Evolutionary conservation across 2,329 filamentous ascomycete genomes (phyloP).

Genomic region (Fusarium nurragi): DNA sequence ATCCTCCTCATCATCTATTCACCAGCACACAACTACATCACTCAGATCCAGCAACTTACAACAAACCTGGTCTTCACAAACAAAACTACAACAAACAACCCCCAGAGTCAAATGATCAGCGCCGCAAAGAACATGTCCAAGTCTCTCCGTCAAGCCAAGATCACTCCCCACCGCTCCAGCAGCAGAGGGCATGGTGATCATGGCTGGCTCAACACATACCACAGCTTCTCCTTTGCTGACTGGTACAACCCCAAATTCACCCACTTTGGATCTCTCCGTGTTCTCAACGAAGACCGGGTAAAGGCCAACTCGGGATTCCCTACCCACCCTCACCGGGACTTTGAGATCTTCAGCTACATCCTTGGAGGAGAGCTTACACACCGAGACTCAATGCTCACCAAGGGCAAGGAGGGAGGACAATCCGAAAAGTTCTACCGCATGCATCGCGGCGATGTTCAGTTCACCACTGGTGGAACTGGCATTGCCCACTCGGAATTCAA

Average conservation of each 20-base stretch:
- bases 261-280: conserved; percentile 79
- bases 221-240: conserved; percentile 84
- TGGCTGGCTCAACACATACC: conserved; percentile 88
- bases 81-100: conserved; percentile 5
- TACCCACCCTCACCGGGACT: conserved; percentile 85
- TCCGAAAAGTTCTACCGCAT: conserved; percentile 75
- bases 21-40: conserved; percentile 40
- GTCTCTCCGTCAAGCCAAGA: conserved; percentile 72
- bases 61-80: conserved; percentile 29
- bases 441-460: conserved; percentile 84
- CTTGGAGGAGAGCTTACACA: conserved; percentile 88
- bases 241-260: conserved; percentile 74
- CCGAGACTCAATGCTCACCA: conserved; percentile 84
- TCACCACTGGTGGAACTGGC: conserved; percentile 85
- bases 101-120: conserved; percentile 49
- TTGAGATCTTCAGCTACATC: conserved; percentile 91
- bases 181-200: conserved; percentile 81
- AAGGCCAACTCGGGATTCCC: conserved; percentile 79
- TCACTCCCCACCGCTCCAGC: conserved; percentile 77
- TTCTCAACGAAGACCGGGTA: conserved; percentile 90
- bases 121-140: conserved; percentile 65
- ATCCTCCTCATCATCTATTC: conserved; percentile 49
- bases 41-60: conserved; percentile 37
- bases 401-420: conserved; percentile 67
- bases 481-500: conserved; percentile 87